Evolutionary conservation across 1,139 yeast species (phyloP).

Genomic region (Magnusiomyces ingens): DNA sequence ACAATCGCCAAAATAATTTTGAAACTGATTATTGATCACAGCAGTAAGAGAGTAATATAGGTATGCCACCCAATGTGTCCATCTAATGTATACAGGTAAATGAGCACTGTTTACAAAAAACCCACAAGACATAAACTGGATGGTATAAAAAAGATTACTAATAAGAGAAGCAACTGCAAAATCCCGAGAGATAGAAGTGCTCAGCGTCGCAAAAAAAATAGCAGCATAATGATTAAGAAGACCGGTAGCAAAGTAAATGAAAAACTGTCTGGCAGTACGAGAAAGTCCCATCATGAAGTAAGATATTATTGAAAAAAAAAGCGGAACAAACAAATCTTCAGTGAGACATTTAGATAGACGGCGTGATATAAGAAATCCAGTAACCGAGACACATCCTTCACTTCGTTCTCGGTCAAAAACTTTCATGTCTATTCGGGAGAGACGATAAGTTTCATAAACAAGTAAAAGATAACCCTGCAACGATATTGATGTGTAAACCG

Average conservation of each 20-base stretch:
- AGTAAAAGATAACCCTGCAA: conserved; percentile 63
- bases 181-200: conserved; percentile 56
- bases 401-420: conserved; percentile 67
- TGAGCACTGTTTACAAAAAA: conserved; percentile 66
- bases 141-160: conserved; percentile 57
- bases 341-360: conserved; percentile 57
- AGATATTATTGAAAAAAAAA: conserved; percentile 52
- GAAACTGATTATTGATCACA: conserved; percentile 56
- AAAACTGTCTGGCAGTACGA: conserved; percentile 47
- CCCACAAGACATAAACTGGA: conserved; percentile 76
- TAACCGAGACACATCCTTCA: conserved; percentile 60
- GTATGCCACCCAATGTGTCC: conserved; percentile 71
- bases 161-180: conserved; percentile 60
- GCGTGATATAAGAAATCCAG: conserved; percentile 63
- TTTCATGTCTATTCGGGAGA: conserved; percentile 61
- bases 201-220: conserved; percentile 48
- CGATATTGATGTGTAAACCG: conserved; percentile 58
- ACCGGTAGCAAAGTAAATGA: conserved; percentile 53
- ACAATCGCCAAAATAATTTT: conserved; percentile 56
- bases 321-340: conserved; percentile 63
- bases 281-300: conserved; percentile 73
- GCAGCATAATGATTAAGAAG: conserved; percentile 53
- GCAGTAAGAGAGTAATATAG: conserved; percentile 79
- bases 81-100: conserved; percentile 80
- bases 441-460: conserved; percentile 65